Percentiles rank a stretch among this genome's conserved stretches.
Evolutionary conservation across 2,329 filamentous ascomycete species (phyloP).

Genomic region (Tolypocladium amazonense): DNA sequence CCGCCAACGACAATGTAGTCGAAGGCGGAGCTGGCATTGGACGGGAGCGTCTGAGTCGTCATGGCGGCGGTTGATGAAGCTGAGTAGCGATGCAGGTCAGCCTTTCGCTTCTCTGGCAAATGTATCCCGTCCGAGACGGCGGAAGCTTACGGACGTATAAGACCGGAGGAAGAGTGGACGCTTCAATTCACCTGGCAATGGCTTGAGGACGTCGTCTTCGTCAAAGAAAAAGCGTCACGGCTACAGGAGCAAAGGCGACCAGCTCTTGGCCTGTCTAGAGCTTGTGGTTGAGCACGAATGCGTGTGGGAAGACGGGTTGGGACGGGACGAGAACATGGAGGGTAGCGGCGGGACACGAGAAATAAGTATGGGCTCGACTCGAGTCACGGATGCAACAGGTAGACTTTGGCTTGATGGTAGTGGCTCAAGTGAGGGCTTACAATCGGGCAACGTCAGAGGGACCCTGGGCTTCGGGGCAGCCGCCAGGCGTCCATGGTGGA

Average conservation of each 20-base stretch:
- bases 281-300: not conserved
- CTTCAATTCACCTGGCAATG: not conserved
- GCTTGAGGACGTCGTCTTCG: not conserved
- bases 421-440: not conserved
- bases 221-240: not conserved
- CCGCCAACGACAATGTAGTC: constrained; percentile 83
- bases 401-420: not conserved
- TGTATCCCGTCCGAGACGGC: not conserved
- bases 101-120: not conserved
- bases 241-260: not conserved
- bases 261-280: not conserved
- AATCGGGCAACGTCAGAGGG: not conserved
- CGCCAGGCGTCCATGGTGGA: not conserved
- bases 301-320: not conserved
- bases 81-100: not conserved
- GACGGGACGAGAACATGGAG: not conserved
- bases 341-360: not conserved
- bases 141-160: not conserved
- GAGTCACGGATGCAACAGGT: not conserved
- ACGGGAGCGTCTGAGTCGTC: constrained; percentile 58
- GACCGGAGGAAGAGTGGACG: not conserved
- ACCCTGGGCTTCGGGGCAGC: not conserved
- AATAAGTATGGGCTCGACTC: not conserved
- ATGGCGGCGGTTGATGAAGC: constrained; percentile 21
- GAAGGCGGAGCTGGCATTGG: constrained; percentile 55